These are phyloP conservation scores for Pseudofabraea citricarpa DNA, from an alignment of 2,329 filamentous ascomycete genomes.

Conservation along the genomic window DNA sequence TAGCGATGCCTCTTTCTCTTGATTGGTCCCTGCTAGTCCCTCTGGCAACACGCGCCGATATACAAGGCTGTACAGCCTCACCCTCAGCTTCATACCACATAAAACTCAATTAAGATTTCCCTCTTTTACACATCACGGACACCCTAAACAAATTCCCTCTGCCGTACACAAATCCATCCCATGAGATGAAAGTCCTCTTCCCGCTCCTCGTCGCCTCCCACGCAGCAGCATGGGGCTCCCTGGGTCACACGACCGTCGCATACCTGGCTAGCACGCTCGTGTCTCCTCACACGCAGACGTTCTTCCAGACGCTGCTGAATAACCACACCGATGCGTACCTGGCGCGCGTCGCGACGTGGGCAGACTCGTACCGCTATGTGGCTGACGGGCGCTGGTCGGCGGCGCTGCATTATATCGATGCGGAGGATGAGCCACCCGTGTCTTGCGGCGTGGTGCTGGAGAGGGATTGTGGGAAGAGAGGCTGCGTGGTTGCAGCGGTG, in stretches of 20 bases:
- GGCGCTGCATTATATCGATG: constrained; percentile 66
- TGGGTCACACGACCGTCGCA: constrained; percentile 63
- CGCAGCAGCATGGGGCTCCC: constrained; percentile 33
- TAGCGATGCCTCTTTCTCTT: too few relatives aligned
- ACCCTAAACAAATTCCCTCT: too few relatives aligned
- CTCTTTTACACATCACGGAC: too few relatives aligned
- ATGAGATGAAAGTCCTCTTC: too few relatives aligned
- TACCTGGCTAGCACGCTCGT: constrained; percentile 60
- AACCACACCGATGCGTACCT: constrained; percentile 53
- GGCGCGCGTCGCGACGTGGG: constrained; percentile 61
- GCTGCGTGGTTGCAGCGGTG: constrained; percentile 52
- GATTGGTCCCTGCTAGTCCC: too few relatives aligned
- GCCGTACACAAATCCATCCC: neutral
- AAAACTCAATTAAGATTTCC: too few relatives aligned
- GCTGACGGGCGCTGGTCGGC: constrained; percentile 57
- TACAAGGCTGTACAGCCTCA: too few relatives aligned
- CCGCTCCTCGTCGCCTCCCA: too few relatives aligned
- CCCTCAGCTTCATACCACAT: too few relatives aligned
- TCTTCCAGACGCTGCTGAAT: constrained; percentile 53
- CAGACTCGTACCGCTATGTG: constrained; percentile 58
- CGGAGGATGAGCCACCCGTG: constrained; percentile 55
- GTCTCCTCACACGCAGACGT: constrained; percentile 46
- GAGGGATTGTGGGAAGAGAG: constrained; percentile 56
- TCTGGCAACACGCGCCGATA: too few relatives aligned
- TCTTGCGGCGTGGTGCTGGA: constrained; percentile 52